Conservation (phyloP, 768 basidiomycete species). For the Boletus vinaceobasis region DNA sequence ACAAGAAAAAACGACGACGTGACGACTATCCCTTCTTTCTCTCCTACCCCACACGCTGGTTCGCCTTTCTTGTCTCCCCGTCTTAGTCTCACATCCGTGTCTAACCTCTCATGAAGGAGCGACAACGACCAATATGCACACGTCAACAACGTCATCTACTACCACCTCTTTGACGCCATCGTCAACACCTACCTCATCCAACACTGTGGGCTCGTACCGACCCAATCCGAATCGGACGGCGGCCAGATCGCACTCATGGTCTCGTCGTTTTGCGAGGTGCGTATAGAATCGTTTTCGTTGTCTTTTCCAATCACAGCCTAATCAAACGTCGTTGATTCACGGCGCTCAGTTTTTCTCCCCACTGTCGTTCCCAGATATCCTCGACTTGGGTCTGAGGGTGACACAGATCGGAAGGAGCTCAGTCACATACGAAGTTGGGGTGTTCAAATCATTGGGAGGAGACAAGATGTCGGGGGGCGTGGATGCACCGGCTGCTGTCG, state of each 20-base stretch:
- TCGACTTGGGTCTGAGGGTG: conserved; percentile 70
- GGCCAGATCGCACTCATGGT: conserved; percentile 72
- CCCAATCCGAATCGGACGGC: conserved; percentile 28
- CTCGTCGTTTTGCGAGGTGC: conserved; percentile 67
- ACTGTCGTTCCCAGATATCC: conserved; percentile 65
- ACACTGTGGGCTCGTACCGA: conserved; percentile 55
- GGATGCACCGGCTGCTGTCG: conserved; percentile 39
- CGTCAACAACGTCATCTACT: conserved; percentile 78
- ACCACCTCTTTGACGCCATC: conserved; percentile 78
- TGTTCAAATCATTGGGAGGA: conserved; percentile 46
- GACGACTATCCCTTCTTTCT: conserved; percentile 60
- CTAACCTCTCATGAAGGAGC: conserved; percentile 48
- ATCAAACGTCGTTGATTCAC: background rate
- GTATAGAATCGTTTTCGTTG: too few species aligned
- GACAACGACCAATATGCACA: conserved; percentile 87
- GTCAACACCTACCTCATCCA: conserved; percentile 77
- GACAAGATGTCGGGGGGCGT: conserved; percentile 1
- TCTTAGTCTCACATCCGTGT: background rate
- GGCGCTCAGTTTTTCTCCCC: conserved; percentile 64
- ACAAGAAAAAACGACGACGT: conserved; percentile 41
- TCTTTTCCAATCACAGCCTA: background rate
- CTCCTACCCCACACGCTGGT: conserved; percentile 71
- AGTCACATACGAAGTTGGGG: conserved; percentile 75
- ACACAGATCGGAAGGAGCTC: conserved; percentile 69
- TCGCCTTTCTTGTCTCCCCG: conserved; percentile 4